Percentiles rank a stretch among this genome's conserved stretches.
These are phyloP conservation scores for Nannochloropsis gaditana DNA, from an alignment of 108 stramenopile genomes.

Conservation along the genomic window DNA sequence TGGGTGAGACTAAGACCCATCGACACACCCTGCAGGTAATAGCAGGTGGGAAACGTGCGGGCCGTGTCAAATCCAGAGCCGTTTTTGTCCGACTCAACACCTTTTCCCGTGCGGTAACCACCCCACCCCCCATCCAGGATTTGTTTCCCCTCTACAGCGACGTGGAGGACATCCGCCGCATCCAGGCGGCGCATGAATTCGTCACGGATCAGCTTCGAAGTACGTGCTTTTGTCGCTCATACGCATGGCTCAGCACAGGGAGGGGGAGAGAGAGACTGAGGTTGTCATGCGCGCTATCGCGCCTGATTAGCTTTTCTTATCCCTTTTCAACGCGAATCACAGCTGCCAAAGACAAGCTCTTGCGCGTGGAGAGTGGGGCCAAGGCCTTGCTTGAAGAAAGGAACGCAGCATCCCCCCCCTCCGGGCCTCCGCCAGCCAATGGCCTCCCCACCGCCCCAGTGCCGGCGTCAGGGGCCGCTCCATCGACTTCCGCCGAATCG, in stretches of 20 bases:
- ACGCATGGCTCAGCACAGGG: not conserved
- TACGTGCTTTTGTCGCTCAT: not conserved
- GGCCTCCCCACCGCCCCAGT: not conserved
- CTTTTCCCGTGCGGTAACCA: no score
- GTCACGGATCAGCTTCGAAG: conserved; percentile 44
- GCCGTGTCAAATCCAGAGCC: no score
- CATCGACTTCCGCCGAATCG: not conserved
- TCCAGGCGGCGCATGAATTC: conserved; percentile 48
- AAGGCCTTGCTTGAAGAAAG: not conserved
- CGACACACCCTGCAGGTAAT: conserved; percentile 34
- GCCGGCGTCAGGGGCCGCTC: not conserved
- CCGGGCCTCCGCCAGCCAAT: not conserved
- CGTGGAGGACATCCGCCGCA: conserved; percentile 44
- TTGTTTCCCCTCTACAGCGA: conserved; percentile 42
- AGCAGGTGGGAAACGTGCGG: not conserved
- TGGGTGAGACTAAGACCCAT: conserved; percentile 25
- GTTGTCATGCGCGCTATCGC: not conserved
- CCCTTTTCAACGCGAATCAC: not conserved
- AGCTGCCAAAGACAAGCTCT: conserved; percentile 19
- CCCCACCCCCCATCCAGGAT: conserved; percentile 29
- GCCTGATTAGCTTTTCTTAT: not conserved
- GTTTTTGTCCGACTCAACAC: no score
- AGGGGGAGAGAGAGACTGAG: no score
- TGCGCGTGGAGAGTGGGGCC: not conserved
- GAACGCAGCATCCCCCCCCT: not conserved